phyloP scores from a whole-genome alignment of 176 grass and related monocot genomes.

The Zizania latifolia region DNA sequence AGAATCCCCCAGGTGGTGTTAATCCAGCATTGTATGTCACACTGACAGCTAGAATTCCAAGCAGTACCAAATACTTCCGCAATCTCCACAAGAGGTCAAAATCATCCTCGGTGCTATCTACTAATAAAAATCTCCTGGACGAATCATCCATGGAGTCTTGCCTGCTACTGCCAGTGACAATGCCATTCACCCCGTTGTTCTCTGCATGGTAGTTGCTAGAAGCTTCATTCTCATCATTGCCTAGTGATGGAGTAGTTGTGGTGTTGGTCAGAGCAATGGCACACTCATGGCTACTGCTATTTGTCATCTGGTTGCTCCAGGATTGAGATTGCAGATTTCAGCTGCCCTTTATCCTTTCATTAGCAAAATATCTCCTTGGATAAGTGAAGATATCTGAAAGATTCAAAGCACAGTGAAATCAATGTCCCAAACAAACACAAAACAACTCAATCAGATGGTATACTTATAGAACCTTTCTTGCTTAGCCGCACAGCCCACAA shows the following conservation, averaged over 20 bases:
- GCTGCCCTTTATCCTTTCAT: too few species aligned
- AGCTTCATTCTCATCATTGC: background rate
- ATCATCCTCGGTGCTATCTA: background rate
- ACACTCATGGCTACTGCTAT: background rate
- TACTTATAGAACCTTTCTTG: too few species aligned
- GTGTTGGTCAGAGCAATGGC: background rate
- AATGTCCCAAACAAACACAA: too few species aligned
- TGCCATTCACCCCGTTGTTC: background rate
- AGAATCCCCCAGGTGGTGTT: slow-evolving; percentile 21
- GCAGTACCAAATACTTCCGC: slow-evolving; percentile 42
- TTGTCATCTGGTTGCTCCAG: background rate
- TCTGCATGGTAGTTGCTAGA: background rate
- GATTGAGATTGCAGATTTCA: background rate
- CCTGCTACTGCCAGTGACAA: background rate
- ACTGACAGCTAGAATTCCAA: slow-evolving; percentile 25
- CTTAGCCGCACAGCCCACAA: too few species aligned
- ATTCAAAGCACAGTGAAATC: background rate
- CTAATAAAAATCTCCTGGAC: background rate
- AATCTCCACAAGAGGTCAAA: slow-evolving; percentile 31
- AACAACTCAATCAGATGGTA: too few species aligned
- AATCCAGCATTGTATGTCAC: slow-evolving; percentile 52
- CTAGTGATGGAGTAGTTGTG: background rate
- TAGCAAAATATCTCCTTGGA: background rate
- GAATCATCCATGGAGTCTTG: background rate
- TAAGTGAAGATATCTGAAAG: background rate